Base-by-base conservation (phyloP, 2,329 filamentous ascomycete species). In the Fonsecaea nubica region DNA sequence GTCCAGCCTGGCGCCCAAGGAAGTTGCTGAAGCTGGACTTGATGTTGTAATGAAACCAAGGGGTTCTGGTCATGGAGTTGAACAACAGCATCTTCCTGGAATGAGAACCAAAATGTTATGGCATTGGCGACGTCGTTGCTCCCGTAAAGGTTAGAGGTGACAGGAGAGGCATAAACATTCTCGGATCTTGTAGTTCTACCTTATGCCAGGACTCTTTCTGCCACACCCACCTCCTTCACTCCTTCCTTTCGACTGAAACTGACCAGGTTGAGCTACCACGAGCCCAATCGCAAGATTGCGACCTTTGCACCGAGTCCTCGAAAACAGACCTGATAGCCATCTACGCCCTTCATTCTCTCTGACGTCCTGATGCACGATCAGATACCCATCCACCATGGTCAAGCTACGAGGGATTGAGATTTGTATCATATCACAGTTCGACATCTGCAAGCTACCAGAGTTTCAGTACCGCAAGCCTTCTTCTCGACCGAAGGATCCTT, bases 401-500 rank as follows among this genome's bases (percentile, higher is more conserved):
- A 71, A 72, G 48, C 69, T 66, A 40, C 63, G 72, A 13, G 72
- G 71, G 10, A 70, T 73, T 36, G 68, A 71, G 58, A 56, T 73
- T 42, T 66, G 62, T 58, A 58, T 71, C 21, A 70, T 73, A 57
- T 72, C 69, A 12, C 72, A 73, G 60, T 65, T 72, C 58, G 70
- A 72, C 42, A 68, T 70, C 38, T 55, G 63, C 65, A 70, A 55
- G 56, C 62, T 72, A 10, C 72, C 68, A 18, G 72, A 73, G 42
- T 73, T 67, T 36, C 38, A 35, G 33, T 66, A 58, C 45, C 48
- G 18, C 21, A 36, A 30, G 15, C 35, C 25, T 25, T 25, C 56
- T 13, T 21, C 57, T 32, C 15, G 38, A 25, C 25, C 40, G 12
- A 18, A 53, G 45, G 58, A 67, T n/a, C 63, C 62, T 21, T 64